phyloP scores from a whole-genome alignment of 2,329 filamentous ascomycete species.

The Calonectria fujianensis region DNA sequence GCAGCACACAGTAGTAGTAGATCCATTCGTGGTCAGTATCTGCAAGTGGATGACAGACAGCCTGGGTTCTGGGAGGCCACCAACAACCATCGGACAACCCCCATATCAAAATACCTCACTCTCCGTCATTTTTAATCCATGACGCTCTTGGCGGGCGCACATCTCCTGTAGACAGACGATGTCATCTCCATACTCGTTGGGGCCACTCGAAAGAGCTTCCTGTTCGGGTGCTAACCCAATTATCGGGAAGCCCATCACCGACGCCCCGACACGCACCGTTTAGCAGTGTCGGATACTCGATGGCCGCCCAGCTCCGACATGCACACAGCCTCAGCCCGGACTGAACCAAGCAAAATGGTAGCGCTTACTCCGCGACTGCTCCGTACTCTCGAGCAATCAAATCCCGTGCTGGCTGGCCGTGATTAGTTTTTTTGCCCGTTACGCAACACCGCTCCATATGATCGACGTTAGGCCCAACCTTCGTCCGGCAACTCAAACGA shows the following conservation, averaged over 20 bases:
- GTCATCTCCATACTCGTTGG: not conserved
- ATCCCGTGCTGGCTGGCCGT: too few species aligned
- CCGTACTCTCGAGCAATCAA: not conserved
- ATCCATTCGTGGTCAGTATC: not conserved
- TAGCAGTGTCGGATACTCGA: not conserved
- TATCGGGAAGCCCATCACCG: conserved; percentile 12
- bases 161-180: not conserved
- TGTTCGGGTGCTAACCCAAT: conserved; percentile 10
- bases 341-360: not conserved
- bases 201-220: conserved; percentile 15
- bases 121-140: conserved; percentile 5
- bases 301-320: not conserved
- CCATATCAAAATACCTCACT: conserved; percentile 33
- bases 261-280: conserved; percentile 7
- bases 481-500: not conserved
- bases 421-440: not conserved
- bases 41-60: not conserved
- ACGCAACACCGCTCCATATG: conserved; percentile 17
- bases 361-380: not conserved
- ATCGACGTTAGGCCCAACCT: not conserved
- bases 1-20: not conserved
- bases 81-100: not conserved
- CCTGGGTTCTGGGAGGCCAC: not conserved
- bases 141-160: not conserved
- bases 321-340: conserved; percentile 23